A percentile compares a stretch with the other conserved stretches of the same genome.
Conservation (phyloP, 257 asterid species). For the Lavandula angustifolia region DNA sequence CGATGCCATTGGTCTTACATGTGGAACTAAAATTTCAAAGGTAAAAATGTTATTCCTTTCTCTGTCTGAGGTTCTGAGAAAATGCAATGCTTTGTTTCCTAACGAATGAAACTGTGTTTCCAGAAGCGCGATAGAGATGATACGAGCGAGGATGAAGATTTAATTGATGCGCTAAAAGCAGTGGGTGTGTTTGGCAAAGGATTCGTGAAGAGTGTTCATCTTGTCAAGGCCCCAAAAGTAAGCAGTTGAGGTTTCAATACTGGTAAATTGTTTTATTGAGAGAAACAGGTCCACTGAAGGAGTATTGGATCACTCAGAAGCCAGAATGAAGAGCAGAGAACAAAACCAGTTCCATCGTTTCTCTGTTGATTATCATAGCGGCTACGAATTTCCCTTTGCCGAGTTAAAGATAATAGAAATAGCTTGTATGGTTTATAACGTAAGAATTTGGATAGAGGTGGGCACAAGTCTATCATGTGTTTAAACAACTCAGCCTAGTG, state of each 20-base stretch:
- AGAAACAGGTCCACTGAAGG: neutral
- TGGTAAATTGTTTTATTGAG: neutral
- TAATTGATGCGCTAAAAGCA: conserved; percentile 49
- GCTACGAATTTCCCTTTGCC: no score
- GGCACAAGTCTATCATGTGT: no score
- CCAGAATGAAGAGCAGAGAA: no score
- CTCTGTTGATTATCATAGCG: no score
- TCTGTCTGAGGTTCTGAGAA: neutral
- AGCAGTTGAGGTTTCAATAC: conserved; percentile 28
- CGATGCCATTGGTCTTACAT: conserved; percentile 91
- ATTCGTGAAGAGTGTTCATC: conserved; percentile 66
- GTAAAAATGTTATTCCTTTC: conserved; percentile 34
- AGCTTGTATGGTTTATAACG: no score
- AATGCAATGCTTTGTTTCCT: neutral
- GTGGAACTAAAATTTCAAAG: conserved; percentile 55
- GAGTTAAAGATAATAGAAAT: no score
- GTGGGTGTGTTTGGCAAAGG: conserved; percentile 92
- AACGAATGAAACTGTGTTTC: conserved; percentile 27
- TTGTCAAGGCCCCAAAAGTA: conserved; percentile 66
- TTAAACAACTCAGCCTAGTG: no score
- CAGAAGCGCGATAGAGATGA: conserved; percentile 82
- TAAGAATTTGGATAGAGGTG: no score
- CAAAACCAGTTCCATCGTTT: no score
- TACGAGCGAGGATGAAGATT: conserved; percentile 41
- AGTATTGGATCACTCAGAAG: no score